Base-by-base conservation (phyloP, 371 early-diverging fungal species). In the Mortierella sp. region DNA sequence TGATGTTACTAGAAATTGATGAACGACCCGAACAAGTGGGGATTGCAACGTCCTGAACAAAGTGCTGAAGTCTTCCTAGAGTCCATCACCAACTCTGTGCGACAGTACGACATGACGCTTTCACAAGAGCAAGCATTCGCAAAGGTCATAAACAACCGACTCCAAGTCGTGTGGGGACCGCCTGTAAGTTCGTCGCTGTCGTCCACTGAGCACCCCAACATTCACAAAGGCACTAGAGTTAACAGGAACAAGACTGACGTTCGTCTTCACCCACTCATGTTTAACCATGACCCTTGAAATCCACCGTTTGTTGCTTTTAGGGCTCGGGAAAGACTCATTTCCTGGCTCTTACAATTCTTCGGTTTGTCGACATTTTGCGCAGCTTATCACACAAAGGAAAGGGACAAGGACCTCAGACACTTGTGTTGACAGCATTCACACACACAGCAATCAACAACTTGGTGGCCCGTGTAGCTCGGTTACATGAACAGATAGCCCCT, bases 291-390 rank as follows among this genome's bases (percentile, higher is more conserved):
- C 34, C 34, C 34, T 34, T 7, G 7, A 34, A 34, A n/a, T n/a
- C n/a, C 21, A 6, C 19, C 13, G 38, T 34, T 24, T 0, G 23
- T 42, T 1, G 9, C 14, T 27, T n/a, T 30, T 49, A 87, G 87
- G 88, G 88, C 4, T 87, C 88, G 6, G 88, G 88, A 28, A 87
- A 87, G 49, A 86, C 88, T 1, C 83, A 84, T 43, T 87, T 86
- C 47, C 63, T 87, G 42, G 84, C 86, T 2, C 55, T 84, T 18
- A 82, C 85, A 38, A 58, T 82, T 10, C 72, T 82, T 19, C 80
- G 86, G 74, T 84, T 80, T 53, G 64, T 85, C 19, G 79, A 79
- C 61, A 80, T 61, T 50, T 69, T 60, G 51, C 50, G 41, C n/a
- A 61, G 63, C 13, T 41, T 58, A 21, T 59, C 46, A 28, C 42